Conservation (phyloP, 1,284 basidiomycete species). For the Pseudomicrostroma phylloplanum region DNA sequence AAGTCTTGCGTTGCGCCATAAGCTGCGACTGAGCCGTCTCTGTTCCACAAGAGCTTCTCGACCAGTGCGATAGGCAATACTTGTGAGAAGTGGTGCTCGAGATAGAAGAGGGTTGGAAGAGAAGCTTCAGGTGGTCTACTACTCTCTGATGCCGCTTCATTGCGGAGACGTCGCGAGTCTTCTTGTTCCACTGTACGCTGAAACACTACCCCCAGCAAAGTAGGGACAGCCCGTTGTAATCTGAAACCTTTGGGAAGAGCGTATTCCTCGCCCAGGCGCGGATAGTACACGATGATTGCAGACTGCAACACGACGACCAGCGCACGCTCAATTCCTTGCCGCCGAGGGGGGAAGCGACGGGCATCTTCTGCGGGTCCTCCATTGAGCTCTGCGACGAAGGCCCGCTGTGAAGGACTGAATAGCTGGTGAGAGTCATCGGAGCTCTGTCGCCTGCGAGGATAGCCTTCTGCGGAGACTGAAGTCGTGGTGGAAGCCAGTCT, state of each 20-base stretch:
- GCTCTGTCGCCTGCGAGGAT: background rate
- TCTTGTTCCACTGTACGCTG: slow-evolving; percentile 30
- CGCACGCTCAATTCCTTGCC: background rate
- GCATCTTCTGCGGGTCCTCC: background rate
- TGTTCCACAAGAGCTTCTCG: too few species aligned
- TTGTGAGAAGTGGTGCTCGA: slow-evolving; percentile 36
- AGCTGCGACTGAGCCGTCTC: too few species aligned
- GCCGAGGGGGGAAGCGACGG: background rate
- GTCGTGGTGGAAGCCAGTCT: background rate
- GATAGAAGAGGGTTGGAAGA: slow-evolving; percentile 35
- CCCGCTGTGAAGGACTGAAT: background rate
- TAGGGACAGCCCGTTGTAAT: slow-evolving; percentile 6
- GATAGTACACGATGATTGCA: slow-evolving; percentile 28
- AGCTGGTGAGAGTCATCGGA: background rate
- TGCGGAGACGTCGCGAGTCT: slow-evolving; percentile 9
- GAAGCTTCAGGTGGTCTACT: too few species aligned
- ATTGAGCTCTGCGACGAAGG: background rate
- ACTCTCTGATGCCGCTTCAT: too few species aligned
- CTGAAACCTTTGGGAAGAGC: slow-evolving; percentile 11
- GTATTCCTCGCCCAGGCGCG: slow-evolving; percentile 29
- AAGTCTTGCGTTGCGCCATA: too few species aligned
- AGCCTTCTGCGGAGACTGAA: background rate
- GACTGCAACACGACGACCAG: slow-evolving; percentile 31
- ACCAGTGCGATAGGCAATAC: slow-evolving; percentile 21
- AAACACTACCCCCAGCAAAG: slow-evolving; percentile 32